Percentiles rank a stretch among this genome's conserved stretches.
These are phyloP conservation scores for Talaromyces sp. DNA, from an alignment of 2,329 filamentous ascomycete species.

Conservation along the genomic window DNA sequence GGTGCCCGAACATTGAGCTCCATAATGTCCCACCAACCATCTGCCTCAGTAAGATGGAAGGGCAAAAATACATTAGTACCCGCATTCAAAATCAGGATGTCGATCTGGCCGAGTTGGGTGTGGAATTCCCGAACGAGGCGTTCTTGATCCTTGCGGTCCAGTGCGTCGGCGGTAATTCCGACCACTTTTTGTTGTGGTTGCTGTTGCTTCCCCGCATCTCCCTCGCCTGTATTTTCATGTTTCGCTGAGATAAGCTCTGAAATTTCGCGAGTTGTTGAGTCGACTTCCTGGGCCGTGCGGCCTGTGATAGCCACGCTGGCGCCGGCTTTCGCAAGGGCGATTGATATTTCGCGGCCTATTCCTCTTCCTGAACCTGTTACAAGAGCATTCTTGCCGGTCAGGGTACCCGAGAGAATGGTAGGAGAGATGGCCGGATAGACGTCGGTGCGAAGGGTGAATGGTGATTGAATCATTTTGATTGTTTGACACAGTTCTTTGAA, in stretches of 20 bases:
- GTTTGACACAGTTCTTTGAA: background rate
- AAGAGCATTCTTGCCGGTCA: background rate
- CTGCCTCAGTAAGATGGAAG: conserved; percentile 1
- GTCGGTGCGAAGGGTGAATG: background rate
- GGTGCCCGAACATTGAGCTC: conserved; percentile 6
- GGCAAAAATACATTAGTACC: conserved; percentile 1
- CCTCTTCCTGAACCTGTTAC: background rate
- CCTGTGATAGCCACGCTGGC: background rate
- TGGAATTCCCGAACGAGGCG: background rate
- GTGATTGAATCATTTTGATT: background rate
- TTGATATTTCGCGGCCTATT: background rate
- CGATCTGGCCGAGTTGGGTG: background rate
- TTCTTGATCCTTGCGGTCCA: background rate
- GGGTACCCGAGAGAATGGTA: background rate
- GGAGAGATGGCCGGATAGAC: background rate
- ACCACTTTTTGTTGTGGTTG: background rate
- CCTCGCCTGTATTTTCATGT: background rate
- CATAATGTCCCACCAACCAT: conserved; percentile 10
- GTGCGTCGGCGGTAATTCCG: background rate
- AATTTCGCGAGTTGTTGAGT: background rate
- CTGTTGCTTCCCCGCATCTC: background rate
- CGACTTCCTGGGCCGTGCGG: background rate
- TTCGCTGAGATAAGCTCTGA: background rate
- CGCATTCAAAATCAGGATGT: background rate
- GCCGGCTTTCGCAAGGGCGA: background rate